Evolutionary conservation across 2,329 filamentous ascomycete genomes (phyloP).

Genomic region (Penicillium glabrum): DNA sequence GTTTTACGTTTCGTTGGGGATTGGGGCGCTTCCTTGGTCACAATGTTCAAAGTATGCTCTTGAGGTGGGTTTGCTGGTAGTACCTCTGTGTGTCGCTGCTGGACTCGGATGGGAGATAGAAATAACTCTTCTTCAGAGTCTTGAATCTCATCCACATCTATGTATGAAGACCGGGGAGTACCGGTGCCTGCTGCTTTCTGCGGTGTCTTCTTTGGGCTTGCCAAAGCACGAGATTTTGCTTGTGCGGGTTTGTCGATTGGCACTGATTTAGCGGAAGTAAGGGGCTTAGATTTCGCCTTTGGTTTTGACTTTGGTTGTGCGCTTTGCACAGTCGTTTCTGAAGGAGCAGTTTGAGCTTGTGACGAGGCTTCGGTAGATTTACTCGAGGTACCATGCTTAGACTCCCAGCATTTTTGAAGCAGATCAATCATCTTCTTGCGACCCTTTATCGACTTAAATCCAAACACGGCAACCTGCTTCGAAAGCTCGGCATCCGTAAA

Average conservation of each 20-base stretch:
- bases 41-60: slow-evolving; percentile 12
- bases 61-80: neutral
- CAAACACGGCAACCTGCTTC: slow-evolving; percentile 62
- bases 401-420: slow-evolving; percentile 69
- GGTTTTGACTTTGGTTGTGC: slow-evolving; percentile 7
- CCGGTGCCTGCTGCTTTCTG: neutral
- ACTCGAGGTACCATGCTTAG: slow-evolving; percentile 45
- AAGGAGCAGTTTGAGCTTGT: slow-evolving; percentile 1
- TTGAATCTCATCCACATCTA: slow-evolving; percentile 38
- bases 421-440: slow-evolving; percentile 69
- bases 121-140: slow-evolving; percentile 37
- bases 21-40: slow-evolving; percentile 5
- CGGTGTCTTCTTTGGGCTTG: neutral
- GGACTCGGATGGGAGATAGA: slow-evolving; percentile 30
- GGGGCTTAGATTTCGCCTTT: slow-evolving; percentile 6
- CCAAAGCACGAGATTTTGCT: neutral
- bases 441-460: slow-evolving; percentile 71
- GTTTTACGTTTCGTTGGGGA: slow-evolving; percentile 14
- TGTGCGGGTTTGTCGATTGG: neutral
- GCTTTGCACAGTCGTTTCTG: neutral
- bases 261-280: neutral
- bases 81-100: slow-evolving; percentile 15
- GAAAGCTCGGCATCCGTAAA: slow-evolving; percentile 65
- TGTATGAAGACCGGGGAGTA: slow-evolving; percentile 16
- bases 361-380: slow-evolving; percentile 20